Evolutionary conservation across 768 basidiomycete species (phyloP), one percentile per base, ranked within the genome.

Genomic region (Melanogaster broomeanus): DNA sequence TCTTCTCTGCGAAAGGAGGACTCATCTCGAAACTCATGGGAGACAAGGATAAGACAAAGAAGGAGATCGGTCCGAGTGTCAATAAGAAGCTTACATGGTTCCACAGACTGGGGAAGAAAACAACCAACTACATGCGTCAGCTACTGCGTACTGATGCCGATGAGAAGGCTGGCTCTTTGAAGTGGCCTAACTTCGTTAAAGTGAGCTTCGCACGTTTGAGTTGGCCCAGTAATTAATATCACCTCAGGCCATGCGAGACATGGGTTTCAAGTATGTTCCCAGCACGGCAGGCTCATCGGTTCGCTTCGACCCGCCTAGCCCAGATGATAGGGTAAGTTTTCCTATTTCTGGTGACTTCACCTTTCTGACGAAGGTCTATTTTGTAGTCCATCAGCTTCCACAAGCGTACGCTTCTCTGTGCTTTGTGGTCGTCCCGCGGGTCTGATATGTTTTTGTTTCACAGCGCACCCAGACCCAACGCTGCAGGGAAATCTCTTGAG

Each of bases 271-370:
- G 3, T 85, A 84, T 57, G 83, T 84, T 61, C 85, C 85, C 5
- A 82, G 82, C 52, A 88, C 88, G 3, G 88, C 89, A 18, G 90
- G 90, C 3, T 90, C 88, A 10, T 88, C 87, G 64, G 90, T 92
- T 31, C 79, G 88, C 33, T 92, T 92, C 61, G 83, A 88, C 66
- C 89, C 89, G 42, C 90, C 87, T 16, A 73, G 83, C 58, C 61
- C 66, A 38, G 66, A 59, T 37, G 79, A 80, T 59, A 71, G 62
- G 53, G 80, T 80, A 55, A 65, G 77, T 35, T 33, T 25, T 25
- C 24, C 33, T 50, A 34, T 42, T 13, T 9, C 31, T 13, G 13
- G 2, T 31, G 28, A 38, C 45, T 34, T 8, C 43, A 25, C 39
- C 19, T 8, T 51, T 52, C 27, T 55, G 42, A 49, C 45, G 16